A percentile compares a stretch with the other conserved stretches of the same genome.
Evolutionary conservation across 2,329 filamentous ascomycete species (phyloP).

Genomic region (Penicillium italicum): DNA sequence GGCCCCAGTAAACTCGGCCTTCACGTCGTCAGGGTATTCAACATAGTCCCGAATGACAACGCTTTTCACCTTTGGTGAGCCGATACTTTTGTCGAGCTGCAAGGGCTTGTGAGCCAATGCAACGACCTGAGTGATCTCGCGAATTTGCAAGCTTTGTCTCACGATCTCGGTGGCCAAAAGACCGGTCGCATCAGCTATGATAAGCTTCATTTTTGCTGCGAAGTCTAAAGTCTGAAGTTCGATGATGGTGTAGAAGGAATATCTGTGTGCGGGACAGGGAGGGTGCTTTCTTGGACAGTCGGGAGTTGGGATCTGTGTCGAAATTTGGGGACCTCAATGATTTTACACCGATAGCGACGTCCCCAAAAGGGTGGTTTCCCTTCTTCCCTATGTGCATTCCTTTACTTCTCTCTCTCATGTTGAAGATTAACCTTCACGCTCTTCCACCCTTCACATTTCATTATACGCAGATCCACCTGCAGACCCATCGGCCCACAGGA

Average conservation of each 20-base stretch:
- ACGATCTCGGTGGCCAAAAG: constrained; percentile 38
- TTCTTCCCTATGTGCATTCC: background rate
- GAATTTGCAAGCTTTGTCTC: constrained; percentile 29
- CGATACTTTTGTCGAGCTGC: background rate
- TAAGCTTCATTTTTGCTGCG: constrained; percentile 32
- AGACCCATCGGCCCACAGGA: background rate
- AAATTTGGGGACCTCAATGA: background rate
- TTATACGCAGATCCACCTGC: background rate
- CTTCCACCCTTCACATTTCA: background rate
- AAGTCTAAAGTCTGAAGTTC: too few relatives aligned
- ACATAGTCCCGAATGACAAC: constrained; percentile 33
- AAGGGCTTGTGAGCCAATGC: constrained; percentile 8
- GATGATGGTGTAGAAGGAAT: background rate
- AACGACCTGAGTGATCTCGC: constrained; percentile 13
- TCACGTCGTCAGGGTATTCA: constrained; percentile 32
- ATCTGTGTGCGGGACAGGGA: background rate
- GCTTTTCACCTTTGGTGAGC: constrained; percentile 29
- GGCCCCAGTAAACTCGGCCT: constrained; percentile 28
- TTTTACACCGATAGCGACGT: background rate
- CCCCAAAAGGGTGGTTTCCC: background rate
- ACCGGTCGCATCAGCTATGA: constrained; percentile 35
- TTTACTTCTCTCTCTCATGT: too few relatives aligned
- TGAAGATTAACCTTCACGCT: background rate
- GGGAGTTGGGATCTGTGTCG: background rate
- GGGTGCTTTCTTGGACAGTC: background rate